Percentiles rank a stretch among this genome's conserved stretches.
Conservation (phyloP, 495 filamentous ascomycete species). For the Aspergillus asperescens region DNA sequence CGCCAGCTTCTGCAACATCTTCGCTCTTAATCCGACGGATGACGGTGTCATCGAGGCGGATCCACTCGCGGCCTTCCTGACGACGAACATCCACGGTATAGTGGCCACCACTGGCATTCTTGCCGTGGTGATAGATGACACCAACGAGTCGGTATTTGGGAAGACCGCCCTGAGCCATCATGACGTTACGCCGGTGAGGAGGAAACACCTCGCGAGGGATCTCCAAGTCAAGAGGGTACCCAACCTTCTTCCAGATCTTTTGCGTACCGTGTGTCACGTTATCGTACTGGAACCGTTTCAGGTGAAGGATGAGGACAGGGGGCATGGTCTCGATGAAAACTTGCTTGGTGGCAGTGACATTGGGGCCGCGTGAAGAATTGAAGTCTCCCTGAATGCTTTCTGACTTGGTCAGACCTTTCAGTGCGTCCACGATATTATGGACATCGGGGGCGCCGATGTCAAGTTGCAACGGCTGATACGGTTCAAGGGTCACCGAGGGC, state of each 20-base stretch:
- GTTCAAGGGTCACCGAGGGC: constrained; percentile 84
- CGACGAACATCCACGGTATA: constrained; percentile 95
- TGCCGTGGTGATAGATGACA: constrained; percentile 97
- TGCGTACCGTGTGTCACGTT: constrained; percentile 77
- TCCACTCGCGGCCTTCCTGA: constrained; percentile 91
- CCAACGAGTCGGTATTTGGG: constrained; percentile 80
- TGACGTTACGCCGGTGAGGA: constrained; percentile 58
- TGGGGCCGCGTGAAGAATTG: constrained; percentile 71
- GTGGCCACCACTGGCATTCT: constrained; percentile 89
- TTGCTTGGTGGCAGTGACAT: constrained; percentile 80
- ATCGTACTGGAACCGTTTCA: constrained; percentile 97
- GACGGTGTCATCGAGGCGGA: constrained; percentile 89
- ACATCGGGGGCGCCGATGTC: constrained; percentile 85
- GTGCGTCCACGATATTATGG: constrained; percentile 84
- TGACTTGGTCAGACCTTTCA: constrained; percentile 74
- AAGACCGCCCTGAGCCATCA: constrained; percentile 57
- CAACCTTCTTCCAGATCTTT: constrained; percentile 98
- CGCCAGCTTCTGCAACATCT: constrained; percentile 83
- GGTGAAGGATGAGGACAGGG: constrained; percentile 86
- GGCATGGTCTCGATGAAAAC: constrained; percentile 91
- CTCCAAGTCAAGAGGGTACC: constrained; percentile 89
- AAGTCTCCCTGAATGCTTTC: constrained; percentile 87
- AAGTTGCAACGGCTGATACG: constrained; percentile 89
- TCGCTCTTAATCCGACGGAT: constrained; percentile 81
- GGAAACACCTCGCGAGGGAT: constrained; percentile 92